Evolutionary conservation across 2,329 filamentous ascomycete species (phyloP).

Genomic region (Arachnopeziza araneosa): DNA sequence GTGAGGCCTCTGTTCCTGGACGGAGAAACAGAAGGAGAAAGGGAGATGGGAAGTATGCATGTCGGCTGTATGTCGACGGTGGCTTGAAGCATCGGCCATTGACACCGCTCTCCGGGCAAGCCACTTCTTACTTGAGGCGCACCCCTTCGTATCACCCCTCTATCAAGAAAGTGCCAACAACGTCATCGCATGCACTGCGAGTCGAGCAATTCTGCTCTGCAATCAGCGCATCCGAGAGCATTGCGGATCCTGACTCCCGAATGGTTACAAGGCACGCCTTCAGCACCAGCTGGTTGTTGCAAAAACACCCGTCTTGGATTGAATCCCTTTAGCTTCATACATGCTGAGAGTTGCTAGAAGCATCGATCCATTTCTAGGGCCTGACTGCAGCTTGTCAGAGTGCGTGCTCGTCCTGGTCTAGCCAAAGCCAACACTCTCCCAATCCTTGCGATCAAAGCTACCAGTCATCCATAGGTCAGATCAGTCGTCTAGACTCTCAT

Average conservation of each 20-base stretch:
- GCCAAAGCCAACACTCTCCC: neutral
- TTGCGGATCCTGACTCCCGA: neutral
- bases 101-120: neutral
- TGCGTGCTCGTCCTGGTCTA: neutral
- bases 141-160: slow-evolving; percentile 1
- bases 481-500: neutral
- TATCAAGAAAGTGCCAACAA: slow-evolving; percentile 1
- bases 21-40: no score
- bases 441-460: neutral
- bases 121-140: neutral
- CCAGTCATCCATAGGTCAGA: neutral
- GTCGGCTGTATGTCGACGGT: neutral
- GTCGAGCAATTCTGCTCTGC: neutral
- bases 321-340: neutral
- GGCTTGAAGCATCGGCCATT: slow-evolving; percentile 1
- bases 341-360: neutral
- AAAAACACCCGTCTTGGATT: neutral
- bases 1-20: no score
- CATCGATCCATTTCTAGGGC: neutral
- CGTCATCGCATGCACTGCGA: slow-evolving; percentile 7
- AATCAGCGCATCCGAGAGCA: neutral
- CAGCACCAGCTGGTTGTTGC: neutral
- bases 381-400: neutral
- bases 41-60: no score
- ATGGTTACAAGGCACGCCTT: neutral